Conservation (phyloP, 2,329 filamentous ascomycete genomes). For the Colletotrichum tanaceti region DNA sequence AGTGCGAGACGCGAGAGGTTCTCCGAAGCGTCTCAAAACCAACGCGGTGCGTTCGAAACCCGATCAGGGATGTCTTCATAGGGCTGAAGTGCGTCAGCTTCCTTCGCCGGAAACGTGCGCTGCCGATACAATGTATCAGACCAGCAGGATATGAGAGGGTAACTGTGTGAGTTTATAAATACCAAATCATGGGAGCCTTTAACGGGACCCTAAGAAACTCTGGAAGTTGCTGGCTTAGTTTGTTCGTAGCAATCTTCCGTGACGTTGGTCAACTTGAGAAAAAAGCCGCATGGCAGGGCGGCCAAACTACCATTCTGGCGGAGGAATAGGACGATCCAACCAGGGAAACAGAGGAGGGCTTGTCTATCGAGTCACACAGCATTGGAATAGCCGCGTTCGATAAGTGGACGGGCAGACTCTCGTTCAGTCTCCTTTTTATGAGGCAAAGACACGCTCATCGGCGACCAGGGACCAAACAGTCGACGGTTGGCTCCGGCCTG, state of each 20-base stretch:
- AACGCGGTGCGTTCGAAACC: too few relatives aligned
- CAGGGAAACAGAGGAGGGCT: not conserved
- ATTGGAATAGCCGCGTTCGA: constrained; percentile 20
- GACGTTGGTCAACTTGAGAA: not conserved
- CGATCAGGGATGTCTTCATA: too few relatives aligned
- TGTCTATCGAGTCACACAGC: constrained; percentile 18
- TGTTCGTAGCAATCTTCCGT: not conserved
- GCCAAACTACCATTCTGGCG: constrained; percentile 6
- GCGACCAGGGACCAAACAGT: not conserved
- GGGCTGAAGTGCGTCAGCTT: too few relatives aligned
- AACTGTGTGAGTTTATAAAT: too few relatives aligned
- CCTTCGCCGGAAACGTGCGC: too few relatives aligned
- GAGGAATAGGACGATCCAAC: not conserved
- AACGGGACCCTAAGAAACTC: too few relatives aligned
- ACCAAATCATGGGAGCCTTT: too few relatives aligned
- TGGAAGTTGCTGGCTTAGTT: too few relatives aligned
- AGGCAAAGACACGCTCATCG: not conserved
- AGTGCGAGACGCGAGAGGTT: too few relatives aligned
- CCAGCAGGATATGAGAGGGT: too few relatives aligned
- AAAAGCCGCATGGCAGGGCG: not conserved
- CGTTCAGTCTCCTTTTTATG: not conserved
- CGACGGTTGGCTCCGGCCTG: constrained; percentile 16
- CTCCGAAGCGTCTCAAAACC: too few relatives aligned
- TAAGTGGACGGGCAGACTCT: not conserved
- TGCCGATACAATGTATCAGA: too few relatives aligned